Evolutionary conservation across 805 yeast genomes (phyloP), one percentile per base, ranked within the genome.

Genomic region (Hanseniaspora hatyaiensis): DNA sequence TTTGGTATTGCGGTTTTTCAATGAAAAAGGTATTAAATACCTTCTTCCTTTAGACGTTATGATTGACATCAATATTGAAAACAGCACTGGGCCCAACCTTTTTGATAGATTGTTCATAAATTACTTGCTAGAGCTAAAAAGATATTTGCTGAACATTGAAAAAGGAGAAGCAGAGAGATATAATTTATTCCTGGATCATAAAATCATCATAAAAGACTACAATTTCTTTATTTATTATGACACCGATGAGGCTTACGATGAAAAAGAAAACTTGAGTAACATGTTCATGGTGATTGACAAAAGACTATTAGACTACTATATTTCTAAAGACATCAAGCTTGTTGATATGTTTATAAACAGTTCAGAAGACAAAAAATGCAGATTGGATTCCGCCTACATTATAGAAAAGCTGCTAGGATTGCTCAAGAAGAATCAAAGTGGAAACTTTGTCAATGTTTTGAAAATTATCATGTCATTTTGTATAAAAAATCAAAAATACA

Each of bases 251-350:
- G 53, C 62, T 12, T 53, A 39, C 11, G n/a, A n/a, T n/a, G n/a
- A n/a, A n/a, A 18, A 58, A 8, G 52, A 50, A 20, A 52, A 53
- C 9, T 48, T 56, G 11, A 51, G 54, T 24, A 28, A 55, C 2
- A 29, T 59, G 15, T 49, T 65, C 0, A 55, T 80, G 9, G 71
- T 69, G 45, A 83, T 83, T 56, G 58, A 82, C 30, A 78, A 75
- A 51, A 74, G 72, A 47, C 62, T 85, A 29, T 65, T 69, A 2
- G 65, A 71, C 50, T 66, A 69, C 1, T 51, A 75, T 34, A 52
- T 81, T 12, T 73, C 71, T 15, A 59, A 82, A 13, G 69, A 85
- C 1, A 71, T 85, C 36, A 63, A 76, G 50, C 80, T 70, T 58
- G 60, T 82, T 0, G 55, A 64, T 19, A 74, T 78, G 73, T 69